A percentile compares a stretch with the other conserved stretches of the same genome.
Evolutionary conservation across 768 basidiomycete species (phyloP).

Genomic region (Lentinula edodes): DNA sequence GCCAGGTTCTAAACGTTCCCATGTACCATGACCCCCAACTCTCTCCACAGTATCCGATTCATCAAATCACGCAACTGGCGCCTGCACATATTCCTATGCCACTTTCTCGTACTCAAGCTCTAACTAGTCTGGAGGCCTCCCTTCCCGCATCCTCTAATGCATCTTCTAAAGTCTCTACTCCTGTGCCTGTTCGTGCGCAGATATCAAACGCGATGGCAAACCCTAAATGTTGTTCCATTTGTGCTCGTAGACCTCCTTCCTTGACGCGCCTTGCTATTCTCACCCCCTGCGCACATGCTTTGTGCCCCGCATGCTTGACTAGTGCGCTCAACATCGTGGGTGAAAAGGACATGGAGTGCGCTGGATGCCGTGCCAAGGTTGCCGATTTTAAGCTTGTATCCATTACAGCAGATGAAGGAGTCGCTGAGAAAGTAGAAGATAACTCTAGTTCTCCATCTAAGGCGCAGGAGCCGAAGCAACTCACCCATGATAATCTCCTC

Average conservation of each 20-base stretch:
- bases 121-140: not conserved
- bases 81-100: slow-evolving; percentile 6
- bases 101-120: slow-evolving; percentile 9
- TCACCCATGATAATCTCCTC: not conserved
- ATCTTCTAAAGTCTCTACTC: slow-evolving; percentile 9
- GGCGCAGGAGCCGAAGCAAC: not conserved
- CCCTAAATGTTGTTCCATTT: slow-evolving; percentile 55
- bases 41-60: slow-evolving; percentile 28
- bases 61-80: slow-evolving; percentile 18
- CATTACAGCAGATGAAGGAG: not conserved
- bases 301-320: slow-evolving; percentile 79
- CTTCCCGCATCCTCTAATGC: slow-evolving; percentile 16
- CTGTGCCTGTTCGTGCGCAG: not conserved
- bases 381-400: slow-evolving; percentile 57
- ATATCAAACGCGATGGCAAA: not conserved
- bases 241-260: slow-evolving; percentile 32
- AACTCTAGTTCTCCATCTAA: not conserved
- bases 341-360: slow-evolving; percentile 84
- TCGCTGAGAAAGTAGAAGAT: not conserved
- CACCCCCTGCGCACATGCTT: slow-evolving; percentile 67
- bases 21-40: not conserved
- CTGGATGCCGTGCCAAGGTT: slow-evolving; percentile 69
- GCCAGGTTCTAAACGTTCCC: not conserved
- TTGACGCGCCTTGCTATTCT: slow-evolving; percentile 54
- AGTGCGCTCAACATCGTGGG: slow-evolving; percentile 87